These are phyloP conservation scores for Xylaria nigripes DNA, from an alignment of 495 filamentous ascomycete species.

Conservation along the genomic window DNA sequence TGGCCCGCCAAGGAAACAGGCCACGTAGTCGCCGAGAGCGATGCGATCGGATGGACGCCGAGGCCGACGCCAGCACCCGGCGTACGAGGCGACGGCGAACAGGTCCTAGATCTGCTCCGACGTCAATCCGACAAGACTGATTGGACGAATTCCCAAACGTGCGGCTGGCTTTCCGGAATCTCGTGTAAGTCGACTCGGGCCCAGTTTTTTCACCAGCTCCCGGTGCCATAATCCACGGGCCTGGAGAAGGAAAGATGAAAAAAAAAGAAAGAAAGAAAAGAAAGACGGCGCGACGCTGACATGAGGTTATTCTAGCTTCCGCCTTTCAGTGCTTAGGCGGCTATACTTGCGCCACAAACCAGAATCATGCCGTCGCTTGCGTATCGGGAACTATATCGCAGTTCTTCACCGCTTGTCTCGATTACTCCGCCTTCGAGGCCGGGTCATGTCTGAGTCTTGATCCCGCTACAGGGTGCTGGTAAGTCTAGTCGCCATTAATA, in stretches of 20 bases:
- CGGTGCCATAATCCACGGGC: background rate
- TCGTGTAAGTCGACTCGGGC: conserved; percentile 23
- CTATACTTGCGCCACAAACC: conserved; percentile 29
- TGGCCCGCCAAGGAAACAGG: conserved; percentile 15
- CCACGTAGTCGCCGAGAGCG: background rate
- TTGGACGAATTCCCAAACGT: conserved; percentile 29
- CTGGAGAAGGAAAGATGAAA: too few species aligned
- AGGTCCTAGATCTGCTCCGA: conserved; percentile 13
- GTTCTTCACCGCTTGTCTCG: conserved; percentile 30
- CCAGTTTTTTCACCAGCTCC: too few species aligned
- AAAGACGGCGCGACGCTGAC: background rate
- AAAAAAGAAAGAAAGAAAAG: background rate
- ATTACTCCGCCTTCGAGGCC: conserved; percentile 21
- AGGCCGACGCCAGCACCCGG: conserved; percentile 21
- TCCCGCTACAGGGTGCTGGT: conserved; percentile 34
- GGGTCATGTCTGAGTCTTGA: conserved; percentile 18
- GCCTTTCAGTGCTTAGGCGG: conserved; percentile 2
- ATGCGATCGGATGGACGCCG: conserved; percentile 17
- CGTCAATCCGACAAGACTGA: conserved; percentile 9
- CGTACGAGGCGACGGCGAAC: background rate
- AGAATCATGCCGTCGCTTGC: conserved; percentile 28
- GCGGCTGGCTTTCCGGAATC: conserved; percentile 25
- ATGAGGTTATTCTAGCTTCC: conserved; percentile 4
- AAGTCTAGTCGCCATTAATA: conserved; percentile 7
- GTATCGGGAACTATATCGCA: conserved; percentile 10